phyloP scores from a whole-genome alignment of 2,329 filamentous ascomycete genomes.

The Curvularia spicifera region DNA sequence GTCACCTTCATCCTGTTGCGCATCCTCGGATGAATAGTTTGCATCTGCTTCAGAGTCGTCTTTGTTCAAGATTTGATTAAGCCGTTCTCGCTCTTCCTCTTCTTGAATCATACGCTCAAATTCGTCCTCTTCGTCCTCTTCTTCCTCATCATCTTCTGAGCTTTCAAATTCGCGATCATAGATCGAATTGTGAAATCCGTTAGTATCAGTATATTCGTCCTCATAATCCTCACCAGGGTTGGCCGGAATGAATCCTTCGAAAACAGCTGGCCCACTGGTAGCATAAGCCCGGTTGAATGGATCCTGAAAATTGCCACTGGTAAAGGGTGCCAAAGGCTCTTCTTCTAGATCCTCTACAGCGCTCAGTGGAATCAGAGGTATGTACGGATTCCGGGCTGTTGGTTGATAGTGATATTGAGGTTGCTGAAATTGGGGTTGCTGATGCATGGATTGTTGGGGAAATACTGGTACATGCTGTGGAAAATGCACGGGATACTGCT shows the following conservation, averaged over 20 bases:
- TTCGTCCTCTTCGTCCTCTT: slow-evolving; percentile 34
- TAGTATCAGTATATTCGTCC: slow-evolving; percentile 35
- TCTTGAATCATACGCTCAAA: slow-evolving; percentile 32
- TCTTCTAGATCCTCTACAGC: slow-evolving; percentile 30
- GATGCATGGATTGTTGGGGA: slow-evolving; percentile 29
- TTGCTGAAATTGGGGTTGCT: slow-evolving; percentile 17
- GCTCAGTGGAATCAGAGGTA: slow-evolving; percentile 31
- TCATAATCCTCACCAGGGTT: slow-evolving; percentile 43
- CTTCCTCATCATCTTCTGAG: slow-evolving; percentile 40
- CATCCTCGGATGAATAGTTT: slow-evolving; percentile 47
- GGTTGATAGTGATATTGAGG: slow-evolving; percentile 17
- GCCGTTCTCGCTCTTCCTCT: slow-evolving; percentile 40
- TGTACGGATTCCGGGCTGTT: slow-evolving; percentile 23
- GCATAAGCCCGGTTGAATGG: slow-evolving; percentile 33
- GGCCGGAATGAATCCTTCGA: slow-evolving; percentile 51
- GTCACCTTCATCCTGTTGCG: slow-evolving; percentile 40
- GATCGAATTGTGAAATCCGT: slow-evolving; percentile 27
- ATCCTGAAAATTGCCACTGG: slow-evolving; percentile 25
- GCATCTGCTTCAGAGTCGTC: slow-evolving; percentile 44
- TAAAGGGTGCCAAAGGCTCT: slow-evolving; percentile 20
- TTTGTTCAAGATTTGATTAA: slow-evolving; percentile 35
- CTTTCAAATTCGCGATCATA: slow-evolving; percentile 33
- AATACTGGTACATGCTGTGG: slow-evolving; percentile 25
- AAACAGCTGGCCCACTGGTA: slow-evolving; percentile 41
- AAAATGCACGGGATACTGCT: slow-evolving; percentile 23